phyloP scores from a whole-genome alignment of 2,329 filamentous ascomycete species.

The Sporothrix pseudoabietina region DNA sequence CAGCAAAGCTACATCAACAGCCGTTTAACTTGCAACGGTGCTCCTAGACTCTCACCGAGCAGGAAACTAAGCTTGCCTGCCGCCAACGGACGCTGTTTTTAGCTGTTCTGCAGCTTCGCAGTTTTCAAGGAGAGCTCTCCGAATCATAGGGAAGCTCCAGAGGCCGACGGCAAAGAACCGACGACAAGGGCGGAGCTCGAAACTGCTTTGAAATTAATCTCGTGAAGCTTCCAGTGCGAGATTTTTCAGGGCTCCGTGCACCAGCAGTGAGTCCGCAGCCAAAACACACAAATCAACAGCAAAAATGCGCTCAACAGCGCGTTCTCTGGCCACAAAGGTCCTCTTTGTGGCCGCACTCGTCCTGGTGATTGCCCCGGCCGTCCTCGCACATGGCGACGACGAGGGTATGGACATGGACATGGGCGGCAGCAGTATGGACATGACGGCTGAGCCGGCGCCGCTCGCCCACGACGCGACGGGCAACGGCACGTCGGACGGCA shows the following conservation, averaged over 20 bases:
- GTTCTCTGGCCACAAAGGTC: slow-evolving; percentile 28
- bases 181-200: not conserved
- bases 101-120: slow-evolving; percentile 24
- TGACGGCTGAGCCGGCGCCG: not conserved
- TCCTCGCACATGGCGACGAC: slow-evolving; percentile 40
- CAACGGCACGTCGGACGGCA: slow-evolving; percentile 36
- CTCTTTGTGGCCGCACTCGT: slow-evolving; percentile 36
- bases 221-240: not conserved
- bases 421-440: slow-evolving; percentile 23
- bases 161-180: slow-evolving; percentile 14
- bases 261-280: not conserved
- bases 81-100: not conserved
- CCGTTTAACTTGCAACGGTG: not conserved
- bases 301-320: slow-evolving; percentile 32
- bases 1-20: slow-evolving; percentile 1
- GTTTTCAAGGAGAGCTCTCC: slow-evolving; percentile 2
- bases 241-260: not conserved
- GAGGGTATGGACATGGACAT: slow-evolving; percentile 37
- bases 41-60: not conserved
- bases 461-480: slow-evolving; percentile 24
- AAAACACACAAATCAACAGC: not conserved
- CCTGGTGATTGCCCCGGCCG: slow-evolving; percentile 38
- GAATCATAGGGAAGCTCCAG: slow-evolving; percentile 19
- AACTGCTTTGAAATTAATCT: slow-evolving; percentile 14
- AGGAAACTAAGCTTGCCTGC: not conserved